Conservation (phyloP, 177 flowering plant genomes). For the Vitis hybrid region DNA sequence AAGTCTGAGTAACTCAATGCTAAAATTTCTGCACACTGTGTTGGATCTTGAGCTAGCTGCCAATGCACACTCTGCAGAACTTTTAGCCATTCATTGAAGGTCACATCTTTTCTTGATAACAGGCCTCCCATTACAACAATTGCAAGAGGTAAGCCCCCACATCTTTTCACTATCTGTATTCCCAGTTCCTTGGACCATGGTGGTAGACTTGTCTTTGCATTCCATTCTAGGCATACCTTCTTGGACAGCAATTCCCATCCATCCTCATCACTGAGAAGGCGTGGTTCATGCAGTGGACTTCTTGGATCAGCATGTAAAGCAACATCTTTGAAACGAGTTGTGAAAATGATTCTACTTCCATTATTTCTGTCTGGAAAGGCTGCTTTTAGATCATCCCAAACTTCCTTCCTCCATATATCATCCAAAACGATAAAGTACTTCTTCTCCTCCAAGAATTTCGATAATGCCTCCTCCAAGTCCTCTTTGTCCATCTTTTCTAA, state of each 20-base stretch:
- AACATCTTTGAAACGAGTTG: slow-evolving; percentile 17
- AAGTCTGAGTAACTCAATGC: slow-evolving; percentile 1
- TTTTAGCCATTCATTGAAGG: background rate
- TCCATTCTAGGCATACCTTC: slow-evolving; percentile 10
- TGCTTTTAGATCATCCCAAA: slow-evolving; percentile 15
- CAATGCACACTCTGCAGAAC: background rate
- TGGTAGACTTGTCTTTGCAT: background rate
- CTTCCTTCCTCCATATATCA: slow-evolving; percentile 21
- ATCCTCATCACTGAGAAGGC: slow-evolving; percentile 9
- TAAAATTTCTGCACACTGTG: background rate
- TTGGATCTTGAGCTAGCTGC: slow-evolving; percentile 1
- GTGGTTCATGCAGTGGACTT: background rate
- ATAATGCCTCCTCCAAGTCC: slow-evolving; percentile 2
- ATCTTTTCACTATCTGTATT: slow-evolving; percentile 8
- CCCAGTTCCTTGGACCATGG: background rate
- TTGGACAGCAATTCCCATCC: slow-evolving; percentile 18
- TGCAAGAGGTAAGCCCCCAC: slow-evolving; percentile 17
- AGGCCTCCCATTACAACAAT: slow-evolving; percentile 3
- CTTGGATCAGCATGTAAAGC: slow-evolving; percentile 16
- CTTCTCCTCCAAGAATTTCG: slow-evolving; percentile 6
- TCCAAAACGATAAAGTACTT: slow-evolving; percentile 22
- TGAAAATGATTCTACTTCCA: slow-evolving; percentile 14
- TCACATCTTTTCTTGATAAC: background rate
- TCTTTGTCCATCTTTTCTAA: slow-evolving; percentile 10
- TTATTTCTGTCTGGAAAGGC: slow-evolving; percentile 12